Evolutionary conservation across 2,329 filamentous ascomycete genomes (phyloP), one percentile per base, ranked within the genome.

Genomic region (Colletotrichum sp.): DNA sequence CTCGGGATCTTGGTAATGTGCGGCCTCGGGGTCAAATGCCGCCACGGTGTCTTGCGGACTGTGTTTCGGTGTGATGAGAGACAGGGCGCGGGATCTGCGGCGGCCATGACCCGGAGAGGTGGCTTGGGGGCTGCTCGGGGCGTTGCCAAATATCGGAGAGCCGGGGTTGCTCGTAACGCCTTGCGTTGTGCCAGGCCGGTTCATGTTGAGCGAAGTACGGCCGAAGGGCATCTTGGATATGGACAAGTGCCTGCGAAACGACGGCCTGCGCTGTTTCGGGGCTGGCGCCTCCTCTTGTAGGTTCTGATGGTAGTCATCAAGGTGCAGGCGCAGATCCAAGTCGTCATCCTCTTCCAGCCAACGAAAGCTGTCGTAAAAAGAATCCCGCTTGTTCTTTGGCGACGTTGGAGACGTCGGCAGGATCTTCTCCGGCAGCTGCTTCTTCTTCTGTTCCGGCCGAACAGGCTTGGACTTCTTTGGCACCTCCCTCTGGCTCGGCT

Each of bases 1-100:
- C 82, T 98, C 95, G 0, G 96, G 95, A 79, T 98, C 96, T 82
- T 95, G 95, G 81, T 98, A 98, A 84, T 98, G 94, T 48, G 94
- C 91, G 6, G 95, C 94, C 38, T 90, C 89, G 6, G 93, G 90
- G 79, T 97, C 95, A 73, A 94, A 91, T 24, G 88, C 89, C 2
- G 88, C 85, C 15, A 87, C 81, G 1, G 87, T 88, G 3, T 86
- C 86, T 32, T 87, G 83, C 2, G 82, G 79, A n/a, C 79, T 75
- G 72, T 90, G 88, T 79, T 84, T 88, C 38, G 89, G 85, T 4
- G 87, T 86, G 55, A 92, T 91, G 73, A 90, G 86, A 48, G 87
- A 91, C 70, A 92, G 85, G 36, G 89, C 88, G 73, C 88, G 85
- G n/a, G 90, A 93, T 78, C 87, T 90, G 72, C 88, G 86, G 73